Evolutionary conservation across 2,329 filamentous ascomycete genomes (phyloP).

Genomic region (Cladosporium colombiae): DNA sequence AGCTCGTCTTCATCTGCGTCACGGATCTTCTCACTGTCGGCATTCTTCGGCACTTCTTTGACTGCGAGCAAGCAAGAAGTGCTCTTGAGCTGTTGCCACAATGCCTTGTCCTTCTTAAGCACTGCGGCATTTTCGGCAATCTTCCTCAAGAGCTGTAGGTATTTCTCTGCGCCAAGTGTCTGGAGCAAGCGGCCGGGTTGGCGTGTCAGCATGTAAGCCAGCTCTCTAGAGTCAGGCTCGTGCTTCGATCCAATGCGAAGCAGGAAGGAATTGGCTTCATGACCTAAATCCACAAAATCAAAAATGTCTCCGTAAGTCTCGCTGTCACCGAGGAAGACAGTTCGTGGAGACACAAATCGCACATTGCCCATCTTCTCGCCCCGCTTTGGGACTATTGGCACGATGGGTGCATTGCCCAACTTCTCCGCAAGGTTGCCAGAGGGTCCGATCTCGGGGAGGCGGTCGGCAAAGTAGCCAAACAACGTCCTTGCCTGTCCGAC

Average conservation of each 20-base stretch:
- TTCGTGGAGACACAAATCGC: constrained; percentile 65
- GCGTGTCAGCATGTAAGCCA: constrained; percentile 78
- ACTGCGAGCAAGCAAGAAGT: constrained; percentile 81
- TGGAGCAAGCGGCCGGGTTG: constrained; percentile 82
- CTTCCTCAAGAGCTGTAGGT: constrained; percentile 77
- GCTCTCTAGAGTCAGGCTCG: constrained; percentile 83
- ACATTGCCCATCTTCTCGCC: constrained; percentile 37
- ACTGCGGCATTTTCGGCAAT: constrained; percentile 70
- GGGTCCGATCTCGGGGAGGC: constrained; percentile 69
- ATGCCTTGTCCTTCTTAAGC: constrained; percentile 74
- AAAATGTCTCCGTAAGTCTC: constrained; percentile 85
- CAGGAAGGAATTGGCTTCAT: constrained; percentile 83
- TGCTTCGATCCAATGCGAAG: constrained; percentile 86
- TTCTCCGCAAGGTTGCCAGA: constrained; percentile 58
- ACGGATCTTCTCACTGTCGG: constrained; percentile 40
- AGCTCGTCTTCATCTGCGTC: constrained; percentile 50
- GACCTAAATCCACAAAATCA: constrained; percentile 93
- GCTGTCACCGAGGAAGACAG: constrained; percentile 76
- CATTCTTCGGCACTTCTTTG: constrained; percentile 66
- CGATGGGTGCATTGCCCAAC: constrained; percentile 66
- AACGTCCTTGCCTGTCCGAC: constrained; percentile 66
- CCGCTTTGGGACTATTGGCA: constrained; percentile 59
- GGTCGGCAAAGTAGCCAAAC: constrained; percentile 81
- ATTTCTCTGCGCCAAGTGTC: constrained; percentile 81
- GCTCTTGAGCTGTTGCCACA: constrained; percentile 74